These are phyloP conservation scores for Scenedesmus sp. DNA, from an alignment of 163 green algal species.

Conservation along the genomic window DNA sequence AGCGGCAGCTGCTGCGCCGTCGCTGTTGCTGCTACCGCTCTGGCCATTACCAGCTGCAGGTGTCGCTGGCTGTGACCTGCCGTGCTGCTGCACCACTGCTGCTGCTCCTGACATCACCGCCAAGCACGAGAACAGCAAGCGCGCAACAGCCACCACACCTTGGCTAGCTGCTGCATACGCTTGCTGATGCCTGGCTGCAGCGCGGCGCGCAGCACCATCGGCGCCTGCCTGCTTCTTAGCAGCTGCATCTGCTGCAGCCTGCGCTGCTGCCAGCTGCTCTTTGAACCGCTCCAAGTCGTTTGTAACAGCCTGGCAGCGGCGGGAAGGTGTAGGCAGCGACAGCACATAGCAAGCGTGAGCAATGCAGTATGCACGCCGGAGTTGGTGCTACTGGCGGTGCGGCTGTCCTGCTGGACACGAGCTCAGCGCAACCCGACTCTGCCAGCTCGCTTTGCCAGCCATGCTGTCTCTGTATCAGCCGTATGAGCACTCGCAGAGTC, in stretches of 20 bases:
- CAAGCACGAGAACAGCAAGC: slow-evolving; percentile 31
- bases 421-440: too few relatives aligned
- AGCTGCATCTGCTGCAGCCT: slow-evolving; percentile 19
- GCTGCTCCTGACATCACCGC: slow-evolving; percentile 23
- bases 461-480: too few relatives aligned
- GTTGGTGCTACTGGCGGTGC: too few relatives aligned
- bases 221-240: slow-evolving; percentile 13
- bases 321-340: neutral
- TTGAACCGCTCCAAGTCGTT: slow-evolving; percentile 9
- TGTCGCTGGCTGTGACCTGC: neutral
- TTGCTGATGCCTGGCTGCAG: slow-evolving; percentile 28
- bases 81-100: slow-evolving; percentile 32
- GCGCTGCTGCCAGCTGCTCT: slow-evolving; percentile 30
- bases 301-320: neutral
- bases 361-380: too few relatives aligned
- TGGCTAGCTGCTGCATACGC: neutral
- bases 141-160: neutral
- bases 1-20: neutral
- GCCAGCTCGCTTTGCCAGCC: too few relatives aligned
- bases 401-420: too few relatives aligned
- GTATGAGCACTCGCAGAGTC: too few relatives aligned
- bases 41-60: neutral
- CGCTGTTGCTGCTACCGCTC: neutral
- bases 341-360: too few relatives aligned
- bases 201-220: neutral